Base-by-base conservation (phyloP, 257 asterid species). In the Nicotiana undulata region DNA sequence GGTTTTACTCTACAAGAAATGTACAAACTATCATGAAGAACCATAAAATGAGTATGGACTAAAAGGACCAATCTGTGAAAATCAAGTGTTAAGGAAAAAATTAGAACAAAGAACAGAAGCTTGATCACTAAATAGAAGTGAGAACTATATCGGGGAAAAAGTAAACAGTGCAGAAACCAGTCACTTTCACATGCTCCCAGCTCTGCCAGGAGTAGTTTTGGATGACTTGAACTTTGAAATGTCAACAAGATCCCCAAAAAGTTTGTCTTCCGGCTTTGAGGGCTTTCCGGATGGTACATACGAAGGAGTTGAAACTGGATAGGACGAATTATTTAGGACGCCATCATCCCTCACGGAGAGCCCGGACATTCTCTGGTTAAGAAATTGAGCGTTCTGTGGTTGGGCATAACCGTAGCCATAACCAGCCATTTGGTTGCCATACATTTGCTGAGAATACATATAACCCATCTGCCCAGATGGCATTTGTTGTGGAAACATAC, bases 231-330 rank as follows among this genome's bases (percentile, higher is more conserved):
- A 91, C 82, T 92, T 92, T 29, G 91, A 79, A 12, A 93, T 82
- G 81, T 93, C 97, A 37, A 90, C 96, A 51, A 93, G 94, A 83
- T 93, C 96, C 55, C 97, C 97, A 83, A 91, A 91, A 40, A 93
- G 85, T 88, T 90, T 93, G 89, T 91, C 97, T 53, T 91, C 90
- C 9, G 99, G 96, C 88, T 89, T 96, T 9, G 93, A 72, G 32
- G 93, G 95, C 86, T 83, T 92, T 55, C 86, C 94, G 51, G 96
- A 77, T 10, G 97, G 92, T 83, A 88, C 86, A 40, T 81, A 84
- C 12, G 92, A 89, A 26, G 98, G 81, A 28, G 88, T 61, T 24
- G 92, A 74, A 77, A 77, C 79, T 11, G 88, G 83, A 75, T 85
- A 83, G 1, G 86, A 49, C 5, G 89, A 78, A 77, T 78, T 86